Evolutionary conservation across 352 stramenopile genomes (phyloP).

Genomic region (Blastocystis hominis): DNA sequence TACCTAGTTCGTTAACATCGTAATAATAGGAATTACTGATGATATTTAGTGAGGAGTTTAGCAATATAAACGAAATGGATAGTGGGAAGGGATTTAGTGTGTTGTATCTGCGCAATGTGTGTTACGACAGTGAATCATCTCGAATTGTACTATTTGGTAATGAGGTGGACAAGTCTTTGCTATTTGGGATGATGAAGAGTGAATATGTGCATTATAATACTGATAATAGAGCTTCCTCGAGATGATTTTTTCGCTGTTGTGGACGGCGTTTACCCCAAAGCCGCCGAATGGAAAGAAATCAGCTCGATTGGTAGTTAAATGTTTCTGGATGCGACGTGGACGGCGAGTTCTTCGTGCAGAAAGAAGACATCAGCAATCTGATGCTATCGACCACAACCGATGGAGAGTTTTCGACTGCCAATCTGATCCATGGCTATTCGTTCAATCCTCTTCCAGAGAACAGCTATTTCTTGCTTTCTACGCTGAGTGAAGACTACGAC

Average conservation of each 20-base stretch:
- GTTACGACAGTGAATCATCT: slow-evolving; percentile 11
- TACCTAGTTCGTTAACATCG: not conserved
- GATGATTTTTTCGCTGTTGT: slow-evolving; percentile 9
- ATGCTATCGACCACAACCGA: too few relatives aligned
- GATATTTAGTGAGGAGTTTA: not conserved
- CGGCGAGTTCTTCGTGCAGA: too few relatives aligned
- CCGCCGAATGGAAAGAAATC: not conserved
- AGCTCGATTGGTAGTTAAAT: not conserved
- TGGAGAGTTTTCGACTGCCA: too few relatives aligned
- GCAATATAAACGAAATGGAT: not conserved
- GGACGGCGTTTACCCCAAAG: not conserved
- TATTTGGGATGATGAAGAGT: not conserved
- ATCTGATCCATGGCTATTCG: too few relatives aligned
- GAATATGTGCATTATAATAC: not conserved
- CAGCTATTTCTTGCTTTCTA: too few relatives aligned
- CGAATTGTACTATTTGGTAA: not conserved
- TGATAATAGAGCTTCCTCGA: slow-evolving; percentile 12
- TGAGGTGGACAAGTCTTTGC: not conserved
- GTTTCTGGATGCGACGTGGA: too few relatives aligned
- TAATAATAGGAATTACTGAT: not conserved
- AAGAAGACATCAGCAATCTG: too few relatives aligned
- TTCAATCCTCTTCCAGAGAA: too few relatives aligned
- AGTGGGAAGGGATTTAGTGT: not conserved
- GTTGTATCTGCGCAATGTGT: slow-evolving; percentile 39
- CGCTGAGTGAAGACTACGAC: too few relatives aligned